Base-by-base conservation (phyloP, 108 stramenopile genomes). In the Cylindrotheca fusiformis region DNA sequence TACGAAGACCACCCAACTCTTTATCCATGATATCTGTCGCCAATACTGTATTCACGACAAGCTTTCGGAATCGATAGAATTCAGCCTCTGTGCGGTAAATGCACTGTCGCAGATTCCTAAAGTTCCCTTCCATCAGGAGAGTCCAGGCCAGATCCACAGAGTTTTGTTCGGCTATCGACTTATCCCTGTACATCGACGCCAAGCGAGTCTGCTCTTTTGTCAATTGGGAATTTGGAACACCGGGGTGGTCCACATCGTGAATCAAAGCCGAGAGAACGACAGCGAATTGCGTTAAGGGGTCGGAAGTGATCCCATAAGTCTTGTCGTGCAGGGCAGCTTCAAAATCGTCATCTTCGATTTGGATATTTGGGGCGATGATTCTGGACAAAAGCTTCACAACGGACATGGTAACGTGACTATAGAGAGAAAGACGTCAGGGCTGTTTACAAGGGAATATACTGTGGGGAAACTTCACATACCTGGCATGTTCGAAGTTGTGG, bases 201-300 rank as follows among this genome's bases (percentile, higher is more conserved):
- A 80, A 8, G 22, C 47, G 55, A 55, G 44, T 41, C 12, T 64
- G 25, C 30, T 84, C 79, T 48, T 78, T 78, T 52, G 69, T 59
- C 33, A 84, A 61, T 52, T 76, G 76, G 3, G 69, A 60, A 54
- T 84, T 84, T 12, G 72, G 44, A 21, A 85, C 67, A 14, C 84
- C 84, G 17, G 63, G 63, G 46, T 85, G 84, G 44, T 85, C 84
- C 20, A 76, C 80, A 62, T 85, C 84, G 56, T 85, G 84, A 44
- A 85, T 69, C 32, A 85, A 65, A 1, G 80, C 75, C 2, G 78
- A 70, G 46, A 85, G 78, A 4, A 85, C 66, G 21, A 64, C 45
- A 21, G 77, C 77, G 48, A 85, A 78, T 22, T 77, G 77, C 23
- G 80, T 78, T 63, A 85, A 29, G 1, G 78, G 80, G 56, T 85